Evolutionary conservation across 2,329 filamentous ascomycete species (phyloP).

Genomic region (Pyricularia sp.): DNA sequence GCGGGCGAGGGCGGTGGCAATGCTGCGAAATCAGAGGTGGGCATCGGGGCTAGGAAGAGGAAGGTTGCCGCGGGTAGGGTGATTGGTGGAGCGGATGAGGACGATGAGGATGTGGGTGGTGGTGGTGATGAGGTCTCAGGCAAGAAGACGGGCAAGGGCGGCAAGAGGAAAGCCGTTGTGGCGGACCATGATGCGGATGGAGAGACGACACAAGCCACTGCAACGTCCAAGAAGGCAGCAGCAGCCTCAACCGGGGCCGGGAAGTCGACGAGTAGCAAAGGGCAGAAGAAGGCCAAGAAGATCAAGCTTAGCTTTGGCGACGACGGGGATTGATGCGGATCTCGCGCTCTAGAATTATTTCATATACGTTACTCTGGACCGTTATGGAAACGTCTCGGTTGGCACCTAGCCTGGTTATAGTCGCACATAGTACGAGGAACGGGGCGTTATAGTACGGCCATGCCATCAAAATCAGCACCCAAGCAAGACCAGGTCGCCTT

Average conservation of each 20-base stretch:
- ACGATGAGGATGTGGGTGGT: constrained; percentile 15
- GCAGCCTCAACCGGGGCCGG: constrained; percentile 3
- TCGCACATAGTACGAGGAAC: not conserved
- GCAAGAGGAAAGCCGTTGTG: constrained; percentile 7
- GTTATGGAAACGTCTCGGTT: not conserved
- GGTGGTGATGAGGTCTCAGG: constrained; percentile 10
- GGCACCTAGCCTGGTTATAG: not conserved
- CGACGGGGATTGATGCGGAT: constrained; percentile 28
- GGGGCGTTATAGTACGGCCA: not conserved
- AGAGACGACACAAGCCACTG: not conserved
- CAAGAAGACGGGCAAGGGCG: constrained; percentile 12
- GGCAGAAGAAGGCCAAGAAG: constrained; percentile 51
- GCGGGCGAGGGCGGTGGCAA: constrained; percentile 23
- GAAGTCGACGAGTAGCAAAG: constrained; percentile 10
- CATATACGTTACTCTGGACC: not conserved
- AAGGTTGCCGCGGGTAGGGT: constrained; percentile 38
- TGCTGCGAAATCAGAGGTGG: constrained; percentile 5
- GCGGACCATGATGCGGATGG: constrained; percentile 16
- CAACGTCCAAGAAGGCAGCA: not conserved
- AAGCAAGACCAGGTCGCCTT: not conserved
- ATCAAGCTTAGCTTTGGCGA: constrained; percentile 61
- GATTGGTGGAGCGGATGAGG: constrained; percentile 28
- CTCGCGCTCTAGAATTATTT: not conserved
- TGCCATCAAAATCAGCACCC: not conserved
- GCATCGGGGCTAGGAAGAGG: constrained; percentile 37